Conservation (phyloP, 345 rosid genomes). For the Murraya paniculata region DNA sequence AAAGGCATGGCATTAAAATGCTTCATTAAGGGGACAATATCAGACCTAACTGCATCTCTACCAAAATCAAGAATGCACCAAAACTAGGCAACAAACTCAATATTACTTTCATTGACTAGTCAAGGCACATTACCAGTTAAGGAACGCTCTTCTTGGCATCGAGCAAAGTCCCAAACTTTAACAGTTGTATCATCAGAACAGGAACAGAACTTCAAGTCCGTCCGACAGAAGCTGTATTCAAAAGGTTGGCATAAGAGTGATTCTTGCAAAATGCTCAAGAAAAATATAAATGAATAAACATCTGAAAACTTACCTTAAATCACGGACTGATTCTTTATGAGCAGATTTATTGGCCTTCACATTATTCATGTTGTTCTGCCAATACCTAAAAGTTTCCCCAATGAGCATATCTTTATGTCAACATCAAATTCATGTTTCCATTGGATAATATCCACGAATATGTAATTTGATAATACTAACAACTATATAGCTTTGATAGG, state of each 20-base stretch:
- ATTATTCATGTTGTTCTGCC: conserved; percentile 99
- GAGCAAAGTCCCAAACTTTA: conserved; percentile 97
- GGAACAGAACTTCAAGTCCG: conserved; percentile 97
- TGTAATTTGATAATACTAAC: not conserved
- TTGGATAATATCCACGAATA: not conserved
- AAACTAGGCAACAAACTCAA: not conserved
- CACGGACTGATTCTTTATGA: conserved; percentile 94
- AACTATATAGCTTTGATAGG: not conserved
- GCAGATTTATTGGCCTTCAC: conserved; percentile 95
- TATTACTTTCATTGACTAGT: conserved; percentile 8
- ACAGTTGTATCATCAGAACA: conserved; percentile 98
- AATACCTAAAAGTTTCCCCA: conserved; percentile 54
- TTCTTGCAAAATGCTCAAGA: not conserved
- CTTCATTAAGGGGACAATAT: not conserved
- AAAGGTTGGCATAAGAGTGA: conserved; percentile 23
- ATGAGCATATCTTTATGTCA: not conserved
- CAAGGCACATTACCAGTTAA: conserved; percentile 81
- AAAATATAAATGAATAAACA: not conserved
- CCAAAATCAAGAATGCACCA: not conserved
- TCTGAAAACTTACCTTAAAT: conserved; percentile 53
- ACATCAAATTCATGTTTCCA: not conserved
- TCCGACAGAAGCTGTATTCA: conserved; percentile 91
- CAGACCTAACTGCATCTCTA: not conserved
- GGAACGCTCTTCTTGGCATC: conserved; percentile 88
- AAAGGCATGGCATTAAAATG: not conserved